phyloP scores from a whole-genome alignment of 768 basidiomycete species.

The Clitopilus hobsonii region DNA sequence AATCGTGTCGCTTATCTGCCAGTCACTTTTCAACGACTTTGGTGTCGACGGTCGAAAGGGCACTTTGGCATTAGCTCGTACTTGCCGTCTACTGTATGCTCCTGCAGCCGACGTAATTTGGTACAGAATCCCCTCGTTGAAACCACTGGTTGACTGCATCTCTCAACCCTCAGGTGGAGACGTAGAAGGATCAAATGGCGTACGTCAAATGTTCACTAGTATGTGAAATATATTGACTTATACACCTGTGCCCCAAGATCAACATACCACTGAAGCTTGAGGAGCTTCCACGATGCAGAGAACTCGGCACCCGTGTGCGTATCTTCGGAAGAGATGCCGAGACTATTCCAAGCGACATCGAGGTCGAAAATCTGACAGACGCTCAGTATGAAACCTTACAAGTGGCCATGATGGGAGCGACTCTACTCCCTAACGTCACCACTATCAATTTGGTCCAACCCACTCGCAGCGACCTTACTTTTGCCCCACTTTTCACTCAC shows the following conservation, averaged over 20 bases:
- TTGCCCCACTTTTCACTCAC: not conserved
- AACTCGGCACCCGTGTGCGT: not conserved
- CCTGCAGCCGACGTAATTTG: not conserved
- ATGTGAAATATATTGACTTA: not conserved
- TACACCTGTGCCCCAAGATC: not conserved
- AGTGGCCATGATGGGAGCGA: not conserved
- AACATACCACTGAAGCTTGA: not conserved
- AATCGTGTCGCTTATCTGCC: not conserved
- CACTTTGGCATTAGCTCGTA: not conserved
- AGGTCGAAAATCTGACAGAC: not conserved
- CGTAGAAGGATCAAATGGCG: too few relatives aligned
- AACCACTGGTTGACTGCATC: not conserved
- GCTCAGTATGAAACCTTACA: not conserved
- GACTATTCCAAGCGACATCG: not conserved
- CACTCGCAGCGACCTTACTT: not conserved
- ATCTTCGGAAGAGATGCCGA: not conserved
- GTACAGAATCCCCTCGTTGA: not conserved
- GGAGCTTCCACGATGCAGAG: not conserved
- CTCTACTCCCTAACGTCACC: not conserved
- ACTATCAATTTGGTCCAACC: not conserved
- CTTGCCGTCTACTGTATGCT: not conserved
- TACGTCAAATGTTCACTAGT: too few relatives aligned
- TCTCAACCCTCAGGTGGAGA: not conserved
- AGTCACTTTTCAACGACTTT: not conserved
- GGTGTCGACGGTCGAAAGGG: not conserved